Percentiles rank a stretch among this genome's conserved stretches.
phyloP scores from a whole-genome alignment of 148 eudicot genomes.

The Camellia japonica region DNA sequence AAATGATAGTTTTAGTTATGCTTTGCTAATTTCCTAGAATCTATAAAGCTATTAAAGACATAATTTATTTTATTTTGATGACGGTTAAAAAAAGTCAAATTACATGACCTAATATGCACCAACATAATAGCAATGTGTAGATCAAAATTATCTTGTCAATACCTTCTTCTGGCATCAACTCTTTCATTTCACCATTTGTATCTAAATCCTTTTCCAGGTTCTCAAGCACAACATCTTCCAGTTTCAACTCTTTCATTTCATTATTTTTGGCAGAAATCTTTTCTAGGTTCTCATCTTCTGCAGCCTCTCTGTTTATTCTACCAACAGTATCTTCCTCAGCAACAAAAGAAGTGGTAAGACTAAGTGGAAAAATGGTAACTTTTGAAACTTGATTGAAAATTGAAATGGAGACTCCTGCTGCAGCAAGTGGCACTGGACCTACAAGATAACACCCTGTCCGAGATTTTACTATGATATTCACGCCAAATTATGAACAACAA shows the following conservation, averaged over 20 bases:
- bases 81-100: background rate
- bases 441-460: background rate
- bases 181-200: conserved; percentile 13
- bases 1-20: background rate
- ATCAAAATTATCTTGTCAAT: conserved; percentile 1
- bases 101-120: background rate
- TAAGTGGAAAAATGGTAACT: conserved; percentile 75
- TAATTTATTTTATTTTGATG: background rate
- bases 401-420: conserved; percentile 90
- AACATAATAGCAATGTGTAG: background rate
- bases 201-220: conserved; percentile 41
- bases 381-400: conserved; percentile 92
- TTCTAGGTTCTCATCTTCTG: conserved; percentile 24
- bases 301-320: conserved; percentile 22
- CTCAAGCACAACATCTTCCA: conserved; percentile 29
- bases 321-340: conserved; percentile 74
- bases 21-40: background rate
- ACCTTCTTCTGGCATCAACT: conserved; percentile 26
- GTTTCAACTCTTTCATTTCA: conserved; percentile 16
- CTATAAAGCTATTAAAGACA: background rate
- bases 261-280: conserved; percentile 21
- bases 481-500: too few relatives aligned
- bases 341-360: conserved; percentile 92
- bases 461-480: too few relatives aligned
- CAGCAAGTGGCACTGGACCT: conserved; percentile 87